Percentiles rank a stretch among this genome's conserved stretches.
phyloP scores from a whole-genome alignment of 2,329 filamentous ascomycete genomes.

The Graphilbum sp. region DNA sequence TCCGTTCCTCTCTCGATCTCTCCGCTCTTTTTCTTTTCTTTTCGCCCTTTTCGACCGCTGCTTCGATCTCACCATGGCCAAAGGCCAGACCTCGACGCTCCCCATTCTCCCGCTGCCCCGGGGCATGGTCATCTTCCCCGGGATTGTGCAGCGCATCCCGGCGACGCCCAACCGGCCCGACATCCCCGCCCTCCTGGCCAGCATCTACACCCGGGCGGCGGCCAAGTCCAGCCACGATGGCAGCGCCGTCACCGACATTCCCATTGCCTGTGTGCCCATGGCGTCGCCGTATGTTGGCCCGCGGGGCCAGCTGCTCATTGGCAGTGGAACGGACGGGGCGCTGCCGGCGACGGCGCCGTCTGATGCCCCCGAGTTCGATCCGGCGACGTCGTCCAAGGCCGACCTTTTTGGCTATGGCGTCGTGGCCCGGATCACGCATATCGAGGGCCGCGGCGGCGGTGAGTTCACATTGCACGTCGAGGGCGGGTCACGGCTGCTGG shows the following conservation, averaged over 20 bases:
- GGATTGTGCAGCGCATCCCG: constrained; percentile 69
- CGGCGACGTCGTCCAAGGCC: constrained; percentile 42
- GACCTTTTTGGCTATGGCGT: constrained; percentile 77
- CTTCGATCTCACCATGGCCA: constrained; percentile 17
- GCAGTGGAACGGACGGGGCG: constrained; percentile 38
- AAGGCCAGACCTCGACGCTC: constrained; percentile 30
- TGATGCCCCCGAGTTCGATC: constrained; percentile 32
- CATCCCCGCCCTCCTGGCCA: constrained; percentile 72
- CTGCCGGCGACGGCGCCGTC: constrained; percentile 28
- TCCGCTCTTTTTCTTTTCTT: too few species aligned
- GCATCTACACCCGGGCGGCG: constrained; percentile 62
- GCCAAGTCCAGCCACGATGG: constrained; percentile 41
- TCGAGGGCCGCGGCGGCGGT: constrained; percentile 57
- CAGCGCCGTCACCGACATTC: constrained; percentile 48
- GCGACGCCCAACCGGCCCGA: constrained; percentile 68
- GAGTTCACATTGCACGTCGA: constrained; percentile 79
- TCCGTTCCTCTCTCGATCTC: too few species aligned
- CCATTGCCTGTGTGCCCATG: constrained; percentile 77
- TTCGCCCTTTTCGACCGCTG: too few species aligned
- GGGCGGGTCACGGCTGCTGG: constrained; percentile 58
- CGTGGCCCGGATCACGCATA: constrained; percentile 59
- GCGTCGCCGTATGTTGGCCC: constrained; percentile 56
- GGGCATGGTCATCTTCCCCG: constrained; percentile 69
- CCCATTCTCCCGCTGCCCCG: constrained; percentile 72
- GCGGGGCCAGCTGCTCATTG: constrained; percentile 61